Conservation (phyloP, 345 rosid genomes). For the Camelina hispida region DNA sequence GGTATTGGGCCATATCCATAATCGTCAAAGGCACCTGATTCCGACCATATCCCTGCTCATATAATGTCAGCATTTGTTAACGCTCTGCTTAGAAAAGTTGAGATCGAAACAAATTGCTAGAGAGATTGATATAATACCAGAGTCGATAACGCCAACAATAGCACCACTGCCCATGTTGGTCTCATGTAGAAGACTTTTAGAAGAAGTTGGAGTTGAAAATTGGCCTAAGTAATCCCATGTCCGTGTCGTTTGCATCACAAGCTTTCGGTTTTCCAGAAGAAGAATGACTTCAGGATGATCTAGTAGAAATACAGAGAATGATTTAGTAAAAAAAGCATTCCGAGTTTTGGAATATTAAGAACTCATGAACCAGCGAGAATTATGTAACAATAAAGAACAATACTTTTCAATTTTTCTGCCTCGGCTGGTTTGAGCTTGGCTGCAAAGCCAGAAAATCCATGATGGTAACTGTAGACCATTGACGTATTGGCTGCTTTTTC, state of each 20-base stretch:
- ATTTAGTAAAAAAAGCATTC: not conserved
- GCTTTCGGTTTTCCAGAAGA: slow-evolving; percentile 42
- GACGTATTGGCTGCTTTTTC: slow-evolving; percentile 48
- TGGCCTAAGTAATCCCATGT: slow-evolving; percentile 54
- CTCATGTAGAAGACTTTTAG: slow-evolving; percentile 28
- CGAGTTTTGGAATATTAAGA: not conserved
- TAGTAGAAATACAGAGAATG: not conserved
- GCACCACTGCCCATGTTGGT: slow-evolving; percentile 45
- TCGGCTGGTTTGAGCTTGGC: slow-evolving; percentile 55
- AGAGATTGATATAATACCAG: slow-evolving; percentile 34
- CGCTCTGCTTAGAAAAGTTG: not conserved
- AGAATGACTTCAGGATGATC: slow-evolving; percentile 48
- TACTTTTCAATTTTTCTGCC: slow-evolving; percentile 42
- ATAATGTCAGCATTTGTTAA: slow-evolving; percentile 2
- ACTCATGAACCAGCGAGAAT: slow-evolving; percentile 26
- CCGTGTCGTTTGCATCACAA: slow-evolving; percentile 49
- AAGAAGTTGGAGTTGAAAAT: slow-evolving; percentile 41
- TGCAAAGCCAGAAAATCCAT: slow-evolving; percentile 61
- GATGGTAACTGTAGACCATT: slow-evolving; percentile 55
- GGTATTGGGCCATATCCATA: slow-evolving; percentile 51
- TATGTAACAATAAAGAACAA: not conserved
- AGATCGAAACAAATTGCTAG: not conserved
- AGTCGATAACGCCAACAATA: slow-evolving; percentile 43
- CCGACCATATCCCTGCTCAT: slow-evolving; percentile 43
- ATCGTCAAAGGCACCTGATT: slow-evolving; percentile 49